Conservation (phyloP, 305 asterid genomes). For the Fraxinus nigra region DNA sequence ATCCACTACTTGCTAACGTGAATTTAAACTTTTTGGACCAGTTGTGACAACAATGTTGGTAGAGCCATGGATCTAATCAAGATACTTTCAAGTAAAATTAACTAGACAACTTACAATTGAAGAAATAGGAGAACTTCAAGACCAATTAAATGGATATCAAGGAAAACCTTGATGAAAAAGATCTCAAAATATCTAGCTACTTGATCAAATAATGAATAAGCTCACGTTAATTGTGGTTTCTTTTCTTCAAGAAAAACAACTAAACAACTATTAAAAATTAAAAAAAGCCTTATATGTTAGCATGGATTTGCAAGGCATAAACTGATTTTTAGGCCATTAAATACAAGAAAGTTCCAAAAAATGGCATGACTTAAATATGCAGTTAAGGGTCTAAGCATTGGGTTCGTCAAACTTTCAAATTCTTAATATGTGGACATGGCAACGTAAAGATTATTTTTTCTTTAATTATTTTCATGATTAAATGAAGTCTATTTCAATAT, state of each 20-base stretch:
- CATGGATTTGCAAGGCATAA: background rate
- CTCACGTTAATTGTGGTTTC: background rate
- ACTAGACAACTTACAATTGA: background rate
- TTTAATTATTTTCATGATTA: background rate
- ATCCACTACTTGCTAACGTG: background rate
- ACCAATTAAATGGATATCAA: background rate
- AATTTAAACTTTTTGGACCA: background rate
- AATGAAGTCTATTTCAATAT: background rate
- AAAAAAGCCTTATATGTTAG: background rate
- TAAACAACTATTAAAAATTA: background rate
- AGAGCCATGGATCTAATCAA: background rate
- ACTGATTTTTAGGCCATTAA: background rate
- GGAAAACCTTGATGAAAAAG: background rate
- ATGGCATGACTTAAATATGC: background rate
- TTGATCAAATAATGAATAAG: background rate
- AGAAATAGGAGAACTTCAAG: background rate
- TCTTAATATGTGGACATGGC: background rate
- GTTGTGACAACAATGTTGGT: background rate
- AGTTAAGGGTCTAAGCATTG: background rate
- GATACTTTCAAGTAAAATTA: background rate
- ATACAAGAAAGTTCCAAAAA: background rate
- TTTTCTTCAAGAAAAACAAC: background rate
- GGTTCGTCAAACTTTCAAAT: background rate
- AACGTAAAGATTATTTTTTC: background rate
- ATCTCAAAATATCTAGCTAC: background rate